A percentile compares a stretch with the other conserved stretches of the same genome.
phyloP scores from a whole-genome alignment of 176 grass and related monocot species.

The Elaeis guineensis region DNA sequence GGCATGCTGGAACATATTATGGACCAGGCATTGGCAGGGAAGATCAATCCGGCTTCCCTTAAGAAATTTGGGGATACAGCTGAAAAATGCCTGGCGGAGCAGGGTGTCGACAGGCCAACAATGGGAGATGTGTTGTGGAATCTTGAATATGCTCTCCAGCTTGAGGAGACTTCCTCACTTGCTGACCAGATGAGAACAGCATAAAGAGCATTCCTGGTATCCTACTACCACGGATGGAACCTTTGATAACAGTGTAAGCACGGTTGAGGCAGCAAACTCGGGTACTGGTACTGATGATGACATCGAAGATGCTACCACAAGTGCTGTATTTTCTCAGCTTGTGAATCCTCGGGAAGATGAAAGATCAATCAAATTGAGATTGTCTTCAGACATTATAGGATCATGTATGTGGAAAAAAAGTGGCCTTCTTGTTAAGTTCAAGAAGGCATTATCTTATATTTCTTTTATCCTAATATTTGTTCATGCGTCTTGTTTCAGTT shows the following conservation, averaged over 20 bases:
- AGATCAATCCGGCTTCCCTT: conserved; percentile 6
- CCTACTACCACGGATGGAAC: background rate
- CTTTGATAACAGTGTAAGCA: background rate
- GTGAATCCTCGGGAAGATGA: conserved; percentile 8
- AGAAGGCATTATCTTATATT: conserved; percentile 6
- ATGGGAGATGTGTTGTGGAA: conserved; percentile 15
- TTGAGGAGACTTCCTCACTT: conserved; percentile 7
- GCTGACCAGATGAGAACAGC: conserved; percentile 8
- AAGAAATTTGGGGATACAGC: conserved; percentile 5
- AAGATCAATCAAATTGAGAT: background rate
- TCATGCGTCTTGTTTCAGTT: background rate
- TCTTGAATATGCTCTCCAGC: conserved; percentile 11
- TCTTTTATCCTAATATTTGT: conserved; percentile 4
- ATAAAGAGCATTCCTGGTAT: conserved; percentile 8
- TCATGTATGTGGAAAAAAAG: background rate
- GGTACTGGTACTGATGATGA: background rate
- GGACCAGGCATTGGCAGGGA: background rate
- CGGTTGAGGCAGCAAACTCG: background rate
- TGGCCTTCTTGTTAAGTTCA: background rate
- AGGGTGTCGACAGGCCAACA: conserved; percentile 5
- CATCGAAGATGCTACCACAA: background rate
- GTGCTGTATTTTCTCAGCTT: conserved; percentile 10
- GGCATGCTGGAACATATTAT: conserved; percentile 4
- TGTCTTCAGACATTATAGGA: too few relatives aligned
- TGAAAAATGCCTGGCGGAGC: conserved; percentile 11